Evolutionary conservation across 2,329 filamentous ascomycete species (phyloP).

Genomic region (Claviceps sp.): DNA sequence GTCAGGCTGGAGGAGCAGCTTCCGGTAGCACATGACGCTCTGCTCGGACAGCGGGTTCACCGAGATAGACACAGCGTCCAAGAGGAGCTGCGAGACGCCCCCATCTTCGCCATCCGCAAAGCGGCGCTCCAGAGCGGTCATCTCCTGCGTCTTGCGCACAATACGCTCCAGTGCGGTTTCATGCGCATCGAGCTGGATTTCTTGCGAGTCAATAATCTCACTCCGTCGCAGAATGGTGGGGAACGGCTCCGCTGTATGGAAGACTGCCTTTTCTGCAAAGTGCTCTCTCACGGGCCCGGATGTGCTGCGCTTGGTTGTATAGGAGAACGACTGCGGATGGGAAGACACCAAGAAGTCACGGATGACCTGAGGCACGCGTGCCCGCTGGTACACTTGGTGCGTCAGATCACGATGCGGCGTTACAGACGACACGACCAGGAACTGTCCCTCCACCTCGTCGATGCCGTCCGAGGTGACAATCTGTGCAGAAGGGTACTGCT

Average conservation of each 20-base stretch:
- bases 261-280: constrained; percentile 71
- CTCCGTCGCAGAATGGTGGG: constrained; percentile 82
- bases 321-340: constrained; percentile 64
- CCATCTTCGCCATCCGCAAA: constrained; percentile 60
- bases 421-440: constrained; percentile 67
- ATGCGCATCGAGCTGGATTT: constrained; percentile 55
- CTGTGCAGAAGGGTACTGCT: constrained; percentile 75
- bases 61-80: constrained; percentile 64
- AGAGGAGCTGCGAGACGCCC: constrained; percentile 51
- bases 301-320: constrained; percentile 58
- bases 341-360: constrained; percentile 77
- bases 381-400: constrained; percentile 77
- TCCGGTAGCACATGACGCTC: constrained; percentile 66
- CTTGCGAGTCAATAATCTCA: constrained; percentile 60
- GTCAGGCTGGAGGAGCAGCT: constrained; percentile 47
- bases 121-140: constrained; percentile 62
- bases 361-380: constrained; percentile 69
- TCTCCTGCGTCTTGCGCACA: constrained; percentile 78
- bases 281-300: constrained; percentile 58
- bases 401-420: constrained; percentile 68
- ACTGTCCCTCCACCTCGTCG: constrained; percentile 83
- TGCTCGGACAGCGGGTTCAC: constrained; percentile 62
- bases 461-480: constrained; percentile 56
- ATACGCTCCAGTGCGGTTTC: constrained; percentile 88
- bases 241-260: constrained; percentile 72